Base-by-base conservation (phyloP, 2,329 filamentous ascomycete species). In the Daldinia sp. region DNA sequence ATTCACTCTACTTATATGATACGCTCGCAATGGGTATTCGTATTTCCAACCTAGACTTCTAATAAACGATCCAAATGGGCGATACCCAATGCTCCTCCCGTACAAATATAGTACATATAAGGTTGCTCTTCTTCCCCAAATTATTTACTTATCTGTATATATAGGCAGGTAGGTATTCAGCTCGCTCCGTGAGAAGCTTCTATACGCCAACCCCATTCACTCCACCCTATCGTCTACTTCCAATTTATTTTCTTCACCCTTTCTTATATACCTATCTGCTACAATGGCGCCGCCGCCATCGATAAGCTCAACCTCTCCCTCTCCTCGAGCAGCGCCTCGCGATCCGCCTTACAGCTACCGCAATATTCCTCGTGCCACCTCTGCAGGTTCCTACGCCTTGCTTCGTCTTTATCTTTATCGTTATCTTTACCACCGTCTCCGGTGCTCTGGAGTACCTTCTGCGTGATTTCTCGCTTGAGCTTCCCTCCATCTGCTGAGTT, bases 361-460 rank as follows among this genome's bases (percentile, higher is more conserved):
- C 87, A 89, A 72, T 89, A 87, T 67, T 81, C 82, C 2, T 82
- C 79, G 65, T 86, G 81, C 87, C 87, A 89, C 55, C 78, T 74
- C 70, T 79, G 78, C 65, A 89, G 77, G 37, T 67, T 74, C 48
- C 77, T 74, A 23, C 68, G 69, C 54, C 71, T 73, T 42, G 71
- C 68, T 28, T 77, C 65, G 6, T 63, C 64, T 26, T 70, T 63
- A 6, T 39, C 58, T 13, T 39, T 35, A 13, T 63, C 58, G 12
- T 44, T 37, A 20, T n/a, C 33, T 35, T 35, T 35, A 7, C 33
- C 33, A 35, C 33, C 5, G 6, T 37, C 33, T 37, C 51, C 51
- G 10, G 18, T 61, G 23, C 67, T 56, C 72, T 74, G 48, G 74
- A 75, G 55, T 4, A 78, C 67, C 69, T 80, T 81, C 68, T 81